Conservation (phyloP, 495 filamentous ascomycete species). For the Penicillium lividum region DNA sequence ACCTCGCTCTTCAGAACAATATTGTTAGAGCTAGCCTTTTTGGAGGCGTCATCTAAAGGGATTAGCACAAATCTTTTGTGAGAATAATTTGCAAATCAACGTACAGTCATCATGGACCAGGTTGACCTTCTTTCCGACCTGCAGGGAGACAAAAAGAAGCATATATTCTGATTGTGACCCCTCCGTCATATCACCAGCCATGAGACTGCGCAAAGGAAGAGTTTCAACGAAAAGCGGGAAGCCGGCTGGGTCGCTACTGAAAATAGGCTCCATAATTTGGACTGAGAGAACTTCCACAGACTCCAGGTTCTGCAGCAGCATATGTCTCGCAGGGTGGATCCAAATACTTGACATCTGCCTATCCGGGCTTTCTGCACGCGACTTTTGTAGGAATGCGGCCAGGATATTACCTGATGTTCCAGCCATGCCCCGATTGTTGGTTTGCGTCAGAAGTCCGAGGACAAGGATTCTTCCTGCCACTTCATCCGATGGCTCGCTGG, state of each 20-base stretch:
- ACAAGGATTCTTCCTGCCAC: constrained; percentile 35
- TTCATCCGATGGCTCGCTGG: constrained; percentile 12
- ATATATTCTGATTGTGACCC: constrained; percentile 54
- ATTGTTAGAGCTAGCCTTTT: constrained; percentile 14
- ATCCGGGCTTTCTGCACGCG: constrained; percentile 28
- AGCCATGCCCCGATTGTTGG: constrained; percentile 56
- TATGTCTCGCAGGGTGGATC: constrained; percentile 39
- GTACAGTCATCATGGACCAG: constrained; percentile 73
- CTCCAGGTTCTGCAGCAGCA: constrained; percentile 49
- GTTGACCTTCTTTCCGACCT: constrained; percentile 76
- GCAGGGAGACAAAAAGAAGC: constrained; percentile 67
- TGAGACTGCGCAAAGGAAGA: constrained; percentile 41
- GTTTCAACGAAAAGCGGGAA: constrained; percentile 58
- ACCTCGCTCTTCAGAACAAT: constrained; percentile 43
- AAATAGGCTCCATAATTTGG: constrained; percentile 73
- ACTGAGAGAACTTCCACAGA: constrained; percentile 65
- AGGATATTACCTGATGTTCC: constrained; percentile 66
- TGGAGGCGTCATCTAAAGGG: constrained; percentile 32
- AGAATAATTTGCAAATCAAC: constrained; percentile 13
- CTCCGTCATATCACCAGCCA: constrained; percentile 41
- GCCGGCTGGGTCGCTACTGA: constrained; percentile 56
- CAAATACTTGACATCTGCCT: constrained; percentile 31
- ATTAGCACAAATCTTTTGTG: not conserved
- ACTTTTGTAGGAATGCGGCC: constrained; percentile 54
- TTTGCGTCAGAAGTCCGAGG: constrained; percentile 39